Percentiles rank a stretch among this genome's conserved stretches.
phyloP scores from a whole-genome alignment of 2,329 filamentous ascomycete species.

The Pestalotiopsis sp. region DNA sequence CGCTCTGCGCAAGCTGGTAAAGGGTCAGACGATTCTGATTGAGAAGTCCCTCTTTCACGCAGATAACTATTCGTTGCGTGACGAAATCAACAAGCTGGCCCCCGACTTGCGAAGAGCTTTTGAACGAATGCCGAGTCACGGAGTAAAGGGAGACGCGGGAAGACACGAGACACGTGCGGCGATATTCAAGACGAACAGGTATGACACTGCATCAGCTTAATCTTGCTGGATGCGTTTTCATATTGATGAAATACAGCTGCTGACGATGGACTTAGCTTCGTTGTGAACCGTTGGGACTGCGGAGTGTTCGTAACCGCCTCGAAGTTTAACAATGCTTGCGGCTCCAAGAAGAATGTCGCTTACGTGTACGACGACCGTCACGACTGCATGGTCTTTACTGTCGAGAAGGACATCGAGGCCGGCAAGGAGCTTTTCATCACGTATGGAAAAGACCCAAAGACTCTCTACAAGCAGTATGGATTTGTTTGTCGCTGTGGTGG shows the following conservation, averaged over 20 bases:
- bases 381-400: slow-evolving; percentile 43
- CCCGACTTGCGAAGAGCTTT: slow-evolving; percentile 34
- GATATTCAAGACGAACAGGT: slow-evolving; percentile 52
- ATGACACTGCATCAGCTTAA: slow-evolving; percentile 22
- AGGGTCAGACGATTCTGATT: slow-evolving; percentile 43
- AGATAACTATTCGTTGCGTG: slow-evolving; percentile 29
- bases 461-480: slow-evolving; percentile 49
- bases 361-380: slow-evolving; percentile 42
- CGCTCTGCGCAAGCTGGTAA: slow-evolving; percentile 39
- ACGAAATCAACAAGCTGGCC: slow-evolving; percentile 39
- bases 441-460: slow-evolving; percentile 41
- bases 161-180: slow-evolving; percentile 33
- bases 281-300: background rate
- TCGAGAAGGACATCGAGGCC: slow-evolving; percentile 37
- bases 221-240: background rate
- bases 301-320: slow-evolving; percentile 55
- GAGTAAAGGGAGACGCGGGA: slow-evolving; percentile 22
- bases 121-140: slow-evolving; percentile 40
- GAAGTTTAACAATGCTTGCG: slow-evolving; percentile 63
- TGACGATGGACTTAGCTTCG: background rate
- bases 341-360: slow-evolving; percentile 41
- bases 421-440: slow-evolving; percentile 56
- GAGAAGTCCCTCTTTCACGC: slow-evolving; percentile 47
- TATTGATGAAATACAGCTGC: background rate
- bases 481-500: slow-evolving; percentile 55